Evolutionary conservation across 2,329 filamentous ascomycete genomes (phyloP).

Genomic region (Neofusicoccum ribis): DNA sequence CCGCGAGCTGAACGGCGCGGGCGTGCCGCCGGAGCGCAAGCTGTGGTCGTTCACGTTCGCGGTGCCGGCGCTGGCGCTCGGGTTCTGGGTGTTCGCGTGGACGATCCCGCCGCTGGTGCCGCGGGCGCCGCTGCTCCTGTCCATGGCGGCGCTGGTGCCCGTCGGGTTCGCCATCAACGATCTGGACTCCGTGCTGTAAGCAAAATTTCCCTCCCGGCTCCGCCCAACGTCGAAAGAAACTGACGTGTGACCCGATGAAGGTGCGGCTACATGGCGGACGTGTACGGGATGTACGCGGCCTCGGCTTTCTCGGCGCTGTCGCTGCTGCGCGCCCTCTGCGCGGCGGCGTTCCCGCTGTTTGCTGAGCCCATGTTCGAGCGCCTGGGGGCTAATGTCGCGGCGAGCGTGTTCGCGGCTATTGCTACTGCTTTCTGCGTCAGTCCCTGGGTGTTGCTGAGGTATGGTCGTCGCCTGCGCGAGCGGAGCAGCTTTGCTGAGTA

Average conservation of each 20-base stretch:
- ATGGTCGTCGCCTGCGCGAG: slow-evolving; percentile 21
- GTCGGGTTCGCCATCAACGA: slow-evolving; percentile 19
- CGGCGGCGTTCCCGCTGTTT: slow-evolving; percentile 13
- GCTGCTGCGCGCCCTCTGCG: slow-evolving; percentile 9
- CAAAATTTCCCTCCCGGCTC: too few relatives aligned
- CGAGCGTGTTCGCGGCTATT: slow-evolving; percentile 8
- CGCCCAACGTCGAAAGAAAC: too few relatives aligned
- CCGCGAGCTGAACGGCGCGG: neutral
- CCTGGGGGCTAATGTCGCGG: neutral
- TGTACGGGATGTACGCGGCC: slow-evolving; percentile 17
- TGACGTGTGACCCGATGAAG: neutral
- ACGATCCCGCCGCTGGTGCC: slow-evolving; percentile 15
- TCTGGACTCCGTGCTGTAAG: neutral
- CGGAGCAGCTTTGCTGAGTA: slow-evolving; percentile 23
- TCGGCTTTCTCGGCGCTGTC: slow-evolving; percentile 11
- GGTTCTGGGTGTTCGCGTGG: slow-evolving; percentile 16
- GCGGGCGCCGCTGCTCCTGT: neutral
- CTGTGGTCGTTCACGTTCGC: slow-evolving; percentile 6
- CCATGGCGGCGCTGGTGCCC: slow-evolving; percentile 17
- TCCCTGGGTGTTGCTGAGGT: slow-evolving; percentile 23
- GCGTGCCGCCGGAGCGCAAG: slow-evolving; percentile 9
- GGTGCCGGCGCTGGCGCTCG: slow-evolving; percentile 9
- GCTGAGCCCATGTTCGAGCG: slow-evolving; percentile 5
- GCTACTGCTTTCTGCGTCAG: slow-evolving; percentile 12
- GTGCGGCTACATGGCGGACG: slow-evolving; percentile 18